Evolutionary conservation across 192 early-diverging fungal genomes (phyloP), one percentile per base, ranked within the genome.

Genomic region (Tieghemiomyces parasiticus): DNA sequence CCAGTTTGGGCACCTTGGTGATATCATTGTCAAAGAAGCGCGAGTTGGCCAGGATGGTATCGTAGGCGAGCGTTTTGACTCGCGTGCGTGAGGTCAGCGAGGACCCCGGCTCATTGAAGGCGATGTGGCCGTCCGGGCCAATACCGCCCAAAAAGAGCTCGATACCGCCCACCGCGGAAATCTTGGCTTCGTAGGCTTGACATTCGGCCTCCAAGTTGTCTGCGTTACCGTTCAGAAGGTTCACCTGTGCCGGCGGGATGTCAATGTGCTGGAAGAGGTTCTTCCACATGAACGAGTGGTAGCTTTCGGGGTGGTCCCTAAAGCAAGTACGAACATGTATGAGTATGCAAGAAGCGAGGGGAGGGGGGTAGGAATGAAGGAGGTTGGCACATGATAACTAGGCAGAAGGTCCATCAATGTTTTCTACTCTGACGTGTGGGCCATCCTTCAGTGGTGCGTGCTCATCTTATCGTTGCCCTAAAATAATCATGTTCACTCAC

Each of bases 281-380:
- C 65, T 83, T 83, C 88, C 88, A 92, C 89, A 92, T 92, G 66
- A 92, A 92, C 30, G 86, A 81, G 73, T 89, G 89, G 72, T 92
- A 92, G 49, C 83, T 86, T 73, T 92, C 87, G 19, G 88, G 86
- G 65, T 92, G 89, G 52, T 89, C 81, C 64, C 80, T n/a, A n/a
- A 26, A 4, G 32, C 28, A 59, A 46, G 28, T 12, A 47, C 35
- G n/a, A n/a, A 56, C 0, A 26, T 24, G 20, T 0, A 56, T 26
- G 44, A 56, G 2, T 3, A 56, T 50, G 52, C 45, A 70, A 72
- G 74, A n/a, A n/a, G n/a, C n/a, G n/a, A n/a, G n/a, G n/a, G n/a
- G n/a, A n/a, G n/a, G n/a, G n/a, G n/a, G 72, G 82, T n/a, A n/a
- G n/a, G n/a, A n/a, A n/a, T n/a, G n/a, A n/a, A n/a, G n/a, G n/a